Evolutionary conservation across 495 filamentous ascomycete species (phyloP), one percentile per base, ranked within the genome.

Genomic region (Podospora conica): DNA sequence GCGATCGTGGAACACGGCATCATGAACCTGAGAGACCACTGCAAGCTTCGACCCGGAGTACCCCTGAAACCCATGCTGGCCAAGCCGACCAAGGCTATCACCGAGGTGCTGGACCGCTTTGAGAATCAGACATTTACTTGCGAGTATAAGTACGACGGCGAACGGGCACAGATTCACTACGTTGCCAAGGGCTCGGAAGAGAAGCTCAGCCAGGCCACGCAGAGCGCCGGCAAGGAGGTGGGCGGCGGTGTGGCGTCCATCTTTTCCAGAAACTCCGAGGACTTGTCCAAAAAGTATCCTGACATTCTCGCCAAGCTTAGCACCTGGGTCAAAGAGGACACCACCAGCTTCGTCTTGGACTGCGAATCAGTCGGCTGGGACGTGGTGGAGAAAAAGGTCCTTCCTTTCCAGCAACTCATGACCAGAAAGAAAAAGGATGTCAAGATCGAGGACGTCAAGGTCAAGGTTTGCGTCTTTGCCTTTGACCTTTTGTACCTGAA

Each of bases 361-460:
- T 98, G 96, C 78, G 95, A 98, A 79, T 96, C 93, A 0, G 96
- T 98, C n/a, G 95, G 90, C 3, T 98, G 96, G 96, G 96, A 98
- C 76, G 84, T 89, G 1, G 82, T 82, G 2, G 90, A 93, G 80
- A 97, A 97, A 81, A 94, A 96, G 75, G 90, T 98, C 6, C 78
- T 98, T 15, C 95, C 95, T 0, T 98, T 98, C 82, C 95, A 98
- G 77, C 91, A 96, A 72, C 82, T 98, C 23, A 97, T 97, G 96
- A 98, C 95, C 7, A 83, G 95, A 28, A 98, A 98, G 77, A 88
- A 89, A 72, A 98, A 98, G 78, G 95, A 98, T 73, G 95, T 98
- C 74, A 97, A 96, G 73, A 81, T 88, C n/a, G 94, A 97, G 72
- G 96, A 98, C 66, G 88, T 98, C 53, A 97, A 95, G 74, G 89